Evolutionary conservation across 2,329 filamentous ascomycete species (phyloP), one percentile per base, ranked within the genome.

Genomic region (Emydomyces testavorans): DNA sequence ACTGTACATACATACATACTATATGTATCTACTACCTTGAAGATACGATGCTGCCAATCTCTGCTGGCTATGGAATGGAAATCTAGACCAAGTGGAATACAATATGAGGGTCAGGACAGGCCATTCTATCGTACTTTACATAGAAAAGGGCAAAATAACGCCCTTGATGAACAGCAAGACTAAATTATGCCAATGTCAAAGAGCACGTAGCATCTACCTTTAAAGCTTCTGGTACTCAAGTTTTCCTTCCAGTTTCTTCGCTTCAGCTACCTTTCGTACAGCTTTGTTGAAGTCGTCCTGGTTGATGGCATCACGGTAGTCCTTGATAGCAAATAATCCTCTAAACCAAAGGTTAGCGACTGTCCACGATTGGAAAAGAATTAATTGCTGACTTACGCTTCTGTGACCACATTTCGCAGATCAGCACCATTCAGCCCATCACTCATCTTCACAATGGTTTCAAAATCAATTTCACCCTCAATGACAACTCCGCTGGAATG

Each of bases 271-370:
- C 78, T 98, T 98, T 57, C 92, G 82, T 47, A 98, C 92, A 3
- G 92, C 92, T 72, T 95, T 95, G 75, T 95, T 98, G 80, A 96
- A 95, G 64, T 98, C 92, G 61, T 98, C 92, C 67, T 98, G 92
- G 70, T 85, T 96, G 69, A 98, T 85, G 10, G 88, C 80, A 60
- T 98, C 92, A 53, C 93, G 77, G 67, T 96, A 94, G 63, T 94
- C 92, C 70, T 96, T 96, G 77, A 98, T 98, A 36, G 92, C 89
- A 67, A 95, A 96, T 32, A 98, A 72, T 54, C 92, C 92, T 57
- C 87, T 93, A 52, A 3, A 46, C n/a, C 26, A 20, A 40, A 32
- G 23, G 55, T 59, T 56, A 63, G 52, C 36, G n/a, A 13, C 6
- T 31, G 40, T 20, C 4, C 32, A 20, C 35, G 37, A 42, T 29